phyloP scores from a whole-genome alignment of 1,284 basidiomycete species.

The Sporisorium graminicola region DNA sequence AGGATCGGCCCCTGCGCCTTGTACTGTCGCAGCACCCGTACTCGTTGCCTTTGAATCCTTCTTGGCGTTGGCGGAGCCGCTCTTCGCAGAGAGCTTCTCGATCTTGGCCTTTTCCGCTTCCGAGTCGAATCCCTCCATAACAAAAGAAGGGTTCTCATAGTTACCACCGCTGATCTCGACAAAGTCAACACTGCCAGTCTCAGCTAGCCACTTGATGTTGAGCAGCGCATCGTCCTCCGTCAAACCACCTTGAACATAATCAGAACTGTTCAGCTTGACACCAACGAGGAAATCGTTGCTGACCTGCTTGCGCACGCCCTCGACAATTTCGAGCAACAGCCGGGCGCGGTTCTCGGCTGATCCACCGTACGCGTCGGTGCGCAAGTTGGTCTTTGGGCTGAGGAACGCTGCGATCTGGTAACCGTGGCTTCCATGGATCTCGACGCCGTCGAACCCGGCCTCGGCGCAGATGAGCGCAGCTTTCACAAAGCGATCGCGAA shows the following conservation, averaged over 20 bases:
- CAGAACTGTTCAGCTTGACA: constrained; percentile 85
- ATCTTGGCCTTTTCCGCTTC: constrained; percentile 55
- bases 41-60: constrained; percentile 15
- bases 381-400: constrained; percentile 79
- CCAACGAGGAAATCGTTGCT: constrained; percentile 79
- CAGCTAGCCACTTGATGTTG: constrained; percentile 77
- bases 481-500: constrained; percentile 78
- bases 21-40: constrained; percentile 18
- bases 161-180: constrained; percentile 89
- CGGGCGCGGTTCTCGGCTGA: constrained; percentile 69
- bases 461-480: constrained; percentile 75
- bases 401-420: constrained; percentile 87
- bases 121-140: constrained; percentile 68
- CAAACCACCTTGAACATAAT: constrained; percentile 77
- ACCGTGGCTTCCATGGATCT: constrained; percentile 90
- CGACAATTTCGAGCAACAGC: constrained; percentile 78
- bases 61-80: constrained; percentile 12
- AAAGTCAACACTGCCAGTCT: constrained; percentile 80
- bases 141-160: constrained; percentile 79
- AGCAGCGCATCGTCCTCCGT: constrained; percentile 75
- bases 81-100: constrained; percentile 35
- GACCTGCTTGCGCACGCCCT: constrained; percentile 75
- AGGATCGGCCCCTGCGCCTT: constrained; percentile 39
- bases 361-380: constrained; percentile 77
- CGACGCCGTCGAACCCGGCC: constrained; percentile 88